Evolutionary conservation across 1,284 basidiomycete genomes (phyloP).

Genomic region (Pholiota adiposa): DNA sequence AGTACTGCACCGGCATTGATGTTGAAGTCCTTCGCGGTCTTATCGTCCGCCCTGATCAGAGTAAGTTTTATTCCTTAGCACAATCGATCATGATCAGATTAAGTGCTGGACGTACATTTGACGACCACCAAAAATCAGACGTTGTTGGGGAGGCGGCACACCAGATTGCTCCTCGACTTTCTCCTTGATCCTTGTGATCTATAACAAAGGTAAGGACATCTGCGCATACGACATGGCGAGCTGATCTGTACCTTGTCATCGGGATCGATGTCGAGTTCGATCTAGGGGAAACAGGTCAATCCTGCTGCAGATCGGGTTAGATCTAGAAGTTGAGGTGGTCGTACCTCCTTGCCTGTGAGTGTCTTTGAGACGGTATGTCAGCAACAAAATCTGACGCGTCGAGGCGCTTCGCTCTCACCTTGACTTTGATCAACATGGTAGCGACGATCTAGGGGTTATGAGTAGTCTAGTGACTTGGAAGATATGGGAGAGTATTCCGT

Average conservation of each 20-base stretch:
- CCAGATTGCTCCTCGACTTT: constrained; percentile 99
- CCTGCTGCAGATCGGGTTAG: constrained; percentile 5
- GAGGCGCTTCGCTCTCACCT: constrained; percentile 47
- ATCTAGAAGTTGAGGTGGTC: constrained; percentile 22
- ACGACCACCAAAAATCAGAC: constrained; percentile 93
- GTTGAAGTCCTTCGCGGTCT: constrained; percentile 84
- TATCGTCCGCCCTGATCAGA: constrained; percentile 76
- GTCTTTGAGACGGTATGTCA: constrained; percentile 57
- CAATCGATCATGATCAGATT: neutral
- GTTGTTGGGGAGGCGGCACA: constrained; percentile 96
- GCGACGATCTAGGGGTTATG: neutral
- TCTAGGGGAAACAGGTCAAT: constrained; percentile 47
- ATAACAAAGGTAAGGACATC: constrained; percentile 4
- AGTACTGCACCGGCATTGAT: constrained; percentile 85
- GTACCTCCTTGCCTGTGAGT: constrained; percentile 90
- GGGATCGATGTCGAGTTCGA: constrained; percentile 94
- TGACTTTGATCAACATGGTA: constrained; percentile 82
- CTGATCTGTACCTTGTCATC: constrained; percentile 77
- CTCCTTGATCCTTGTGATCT: constrained; percentile 98
- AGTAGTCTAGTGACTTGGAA: neutral
- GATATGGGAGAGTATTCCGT: neutral
- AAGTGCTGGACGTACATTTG: constrained; percentile 87
- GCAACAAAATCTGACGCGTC: constrained; percentile 17
- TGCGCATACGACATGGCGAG: neutral
- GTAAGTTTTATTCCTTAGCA: no score